Base-by-base conservation (phyloP, 495 filamentous ascomycete species). In the Pseudevernia furfuracea region DNA sequence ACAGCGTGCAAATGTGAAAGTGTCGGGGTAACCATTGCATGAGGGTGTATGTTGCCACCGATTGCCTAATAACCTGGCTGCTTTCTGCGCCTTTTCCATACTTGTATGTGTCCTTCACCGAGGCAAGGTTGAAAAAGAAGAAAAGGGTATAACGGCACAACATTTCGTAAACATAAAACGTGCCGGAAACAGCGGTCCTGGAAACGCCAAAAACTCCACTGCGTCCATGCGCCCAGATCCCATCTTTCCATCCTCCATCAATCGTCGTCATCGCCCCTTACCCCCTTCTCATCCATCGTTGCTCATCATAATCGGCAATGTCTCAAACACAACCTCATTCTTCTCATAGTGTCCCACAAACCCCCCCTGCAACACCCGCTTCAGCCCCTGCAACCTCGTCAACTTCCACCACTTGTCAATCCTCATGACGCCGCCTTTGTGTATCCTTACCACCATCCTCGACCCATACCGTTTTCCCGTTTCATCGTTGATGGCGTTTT, bases 371-470 rank as follows among this genome's bases (percentile, higher is more conserved):
- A 97, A 75, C 14, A 93, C 73, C n/a, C 87, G 79, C 71, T 88
- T 86, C 41, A 97, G 78, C 49, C 85, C 83, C 64, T 91, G 84
- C 57, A 95, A 74, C 32, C 91, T 82, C 67, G 89, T 81, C 67
- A 93, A 81, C 68, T 96, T 92, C 82, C 90, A 94, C 93, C 93
- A 97, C 46, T 83, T 85, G 70, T 97, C 90, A 61, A 97, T 91
- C 64, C 82, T 81, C 80, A 96, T 85, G 46, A 85, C 79, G 9
- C 87, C 85, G 64, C 84, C 82, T 34, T 83, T 81, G 63, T 90
- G 84, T 41, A 96, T 84, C 64, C 86, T 84, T 43, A 96, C 83
- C 19, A 82, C 89, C 74, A 94, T 78, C 28, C 91, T 83, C 67
- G 86, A 89, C 25, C 92, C 92, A 68, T 90, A 90, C 62, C 87